Evolutionary conservation across 208 protist genomes (phyloP), one percentile per base, ranked within the genome.

Genomic region (Angomonas ambiguus): DNA sequence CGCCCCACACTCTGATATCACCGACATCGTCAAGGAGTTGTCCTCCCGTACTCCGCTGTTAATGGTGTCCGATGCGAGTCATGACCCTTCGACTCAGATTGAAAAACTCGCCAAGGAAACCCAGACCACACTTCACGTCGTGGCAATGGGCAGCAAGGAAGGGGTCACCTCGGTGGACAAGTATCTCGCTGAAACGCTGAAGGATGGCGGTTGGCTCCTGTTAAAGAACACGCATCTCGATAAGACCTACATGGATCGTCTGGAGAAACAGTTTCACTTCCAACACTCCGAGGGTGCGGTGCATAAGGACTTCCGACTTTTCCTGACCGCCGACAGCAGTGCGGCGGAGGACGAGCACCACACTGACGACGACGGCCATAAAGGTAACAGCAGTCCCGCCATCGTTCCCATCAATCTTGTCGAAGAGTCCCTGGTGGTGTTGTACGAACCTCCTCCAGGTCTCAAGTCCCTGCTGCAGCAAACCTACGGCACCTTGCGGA

Each of bases 161-260:
- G 93, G 97, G 41, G 93, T 94, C 51, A 81, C 82, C 18, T 75
- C 72, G 18, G 98, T 98, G 3, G 95, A 99, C 49, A 74, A 84
- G 32, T 93, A 96, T 38, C 90, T 99, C 24, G 69, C 63, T 10
- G 63, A 76, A 11, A 93, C 88, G 1, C 83, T 95, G 51, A 83
- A 79, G 55, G 57, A 49, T 4, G 96, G 98, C 20, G 70, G 71
- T 0, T 99, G 98, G 98, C 91, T 99, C 33, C 76, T 99, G 38
- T 79, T 99, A 11, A 99, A 99, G 79, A 99, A 99, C 77, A 92
- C 99, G 1, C 98, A 99, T 79, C 77, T 99, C 3, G 93, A 94
- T 0, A 88, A 95, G 25, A 62, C 75, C 24, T 99, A 97, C 91
- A 85, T 99, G 34, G 66, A 82, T 38, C 72, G 79, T 18, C 68